These are phyloP conservation scores for Malus domestica DNA, from an alignment of 306 rosid genomes.

Conservation along the genomic window ASM211411v1 NC_041805.1:479501-480000, in stretches of 20 bases:
- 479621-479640: slow-evolving; percentile 90
- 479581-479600: slow-evolving; percentile 70
- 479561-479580: slow-evolving; percentile 98
- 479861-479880: slow-evolving; percentile 93
- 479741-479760: neutral
- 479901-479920: slow-evolving; percentile 94
- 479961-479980: neutral
- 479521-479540: slow-evolving; percentile 91
- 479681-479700: neutral
- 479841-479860: slow-evolving; percentile 84
- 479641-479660: slow-evolving; percentile 93
- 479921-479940: slow-evolving; percentile 89
- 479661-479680: neutral
- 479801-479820: neutral
- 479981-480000: neutral
- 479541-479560: slow-evolving; percentile 84
- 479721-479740: neutral
- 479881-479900: slow-evolving; percentile 97
- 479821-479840: slow-evolving; percentile 18
- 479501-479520: slow-evolving; percentile 71
- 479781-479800: neutral
- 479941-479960: slow-evolving; percentile 31
- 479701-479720: neutral
- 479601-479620: slow-evolving; percentile 90
- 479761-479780: neutral